These are phyloP conservation scores for Pyricularia sp. DNA, from an alignment of 2,329 filamentous ascomycete species.

Conservation along the genomic window DNA sequence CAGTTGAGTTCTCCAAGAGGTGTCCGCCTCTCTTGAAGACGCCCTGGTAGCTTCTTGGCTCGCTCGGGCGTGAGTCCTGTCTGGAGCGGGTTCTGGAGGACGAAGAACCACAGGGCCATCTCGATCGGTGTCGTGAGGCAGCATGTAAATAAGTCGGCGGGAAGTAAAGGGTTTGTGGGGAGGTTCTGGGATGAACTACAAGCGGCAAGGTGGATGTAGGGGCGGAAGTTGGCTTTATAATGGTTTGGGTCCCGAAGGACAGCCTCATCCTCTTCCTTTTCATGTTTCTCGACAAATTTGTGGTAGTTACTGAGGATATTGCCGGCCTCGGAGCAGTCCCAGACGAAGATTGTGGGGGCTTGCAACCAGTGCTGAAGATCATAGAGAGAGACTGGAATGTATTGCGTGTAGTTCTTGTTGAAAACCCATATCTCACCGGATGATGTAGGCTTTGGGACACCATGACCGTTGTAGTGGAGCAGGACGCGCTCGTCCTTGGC, in stretches of 20 bases:
- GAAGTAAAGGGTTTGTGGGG: slow-evolving; percentile 84
- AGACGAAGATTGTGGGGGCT: slow-evolving; percentile 90
- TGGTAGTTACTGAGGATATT: slow-evolving; percentile 94
- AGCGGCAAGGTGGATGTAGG: slow-evolving; percentile 80
- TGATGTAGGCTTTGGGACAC: slow-evolving; percentile 86
- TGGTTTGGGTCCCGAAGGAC: slow-evolving; percentile 69
- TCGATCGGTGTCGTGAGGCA: slow-evolving; percentile 95
- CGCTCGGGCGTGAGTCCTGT: slow-evolving; percentile 62
- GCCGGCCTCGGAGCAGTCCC: slow-evolving; percentile 92
- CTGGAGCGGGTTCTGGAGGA: slow-evolving; percentile 73
- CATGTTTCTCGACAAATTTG: slow-evolving; percentile 87
- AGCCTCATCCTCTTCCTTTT: slow-evolving; percentile 71
- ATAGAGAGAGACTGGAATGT: slow-evolving; percentile 91
- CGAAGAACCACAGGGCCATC: slow-evolving; percentile 93
- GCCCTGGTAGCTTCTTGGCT: slow-evolving; percentile 78
- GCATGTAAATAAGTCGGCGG: slow-evolving; percentile 89
- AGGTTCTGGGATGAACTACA: slow-evolving; percentile 85
- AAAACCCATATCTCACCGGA: slow-evolving; percentile 99
- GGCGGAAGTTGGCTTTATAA: slow-evolving; percentile 56
- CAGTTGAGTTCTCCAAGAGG: slow-evolving; percentile 94
- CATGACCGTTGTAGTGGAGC: slow-evolving; percentile 98
- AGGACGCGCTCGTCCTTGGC: slow-evolving; percentile 92
- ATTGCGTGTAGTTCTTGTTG: slow-evolving; percentile 97
- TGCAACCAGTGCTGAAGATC: slow-evolving; percentile 93
- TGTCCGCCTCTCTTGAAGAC: slow-evolving; percentile 83